Percentiles rank a stretch among this genome's conserved stretches.
Evolutionary conservation across 2,329 filamentous ascomycete genomes (phyloP).

Genomic region (Sclerotinia subarctica): DNA sequence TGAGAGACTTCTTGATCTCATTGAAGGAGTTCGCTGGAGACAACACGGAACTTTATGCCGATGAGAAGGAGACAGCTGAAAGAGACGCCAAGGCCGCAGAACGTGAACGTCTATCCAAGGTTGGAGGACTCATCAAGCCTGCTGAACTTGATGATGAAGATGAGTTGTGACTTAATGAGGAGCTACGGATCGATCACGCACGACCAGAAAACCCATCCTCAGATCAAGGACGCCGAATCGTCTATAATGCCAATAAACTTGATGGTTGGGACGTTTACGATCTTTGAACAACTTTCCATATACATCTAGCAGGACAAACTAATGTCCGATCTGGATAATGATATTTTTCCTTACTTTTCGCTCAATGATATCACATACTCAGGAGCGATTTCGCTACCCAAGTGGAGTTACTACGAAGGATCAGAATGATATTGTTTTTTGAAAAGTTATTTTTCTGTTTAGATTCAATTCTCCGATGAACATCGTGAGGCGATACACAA

Average conservation of each 20-base stretch:
- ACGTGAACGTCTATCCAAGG: conserved; percentile 87
- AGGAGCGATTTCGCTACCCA: conserved; percentile 28
- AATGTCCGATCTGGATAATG: conserved; percentile 30
- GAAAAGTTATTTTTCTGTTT: conserved; percentile 35
- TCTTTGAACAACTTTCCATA: conserved; percentile 42
- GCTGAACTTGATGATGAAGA: conserved; percentile 89
- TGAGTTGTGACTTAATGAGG: conserved; percentile 78
- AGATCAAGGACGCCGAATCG: conserved; percentile 10
- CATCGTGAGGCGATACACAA: conserved; percentile 33
- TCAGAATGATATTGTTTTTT: conserved; percentile 33
- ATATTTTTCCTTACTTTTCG: conserved; percentile 25
- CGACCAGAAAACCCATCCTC: conserved; percentile 23
- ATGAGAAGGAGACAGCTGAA: conserved; percentile 91
- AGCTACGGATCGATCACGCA: conserved; percentile 58
- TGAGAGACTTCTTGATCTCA: conserved; percentile 96
- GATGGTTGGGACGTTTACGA: conserved; percentile 68
- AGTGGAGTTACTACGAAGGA: conserved; percentile 31
- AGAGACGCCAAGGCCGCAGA: conserved; percentile 83
- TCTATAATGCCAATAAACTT: conserved; percentile 39
- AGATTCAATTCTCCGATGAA: conserved; percentile 33
- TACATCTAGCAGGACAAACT: conserved; percentile 14
- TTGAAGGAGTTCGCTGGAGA: conserved; percentile 96
- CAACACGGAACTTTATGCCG: conserved; percentile 88
- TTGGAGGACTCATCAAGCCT: conserved; percentile 92
- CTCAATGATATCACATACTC: conserved; percentile 23